Evolutionary conservation across 2,329 filamentous ascomycete genomes (phyloP), one percentile per base, ranked within the genome.

Genomic region (Aureobasidium sp.): DNA sequence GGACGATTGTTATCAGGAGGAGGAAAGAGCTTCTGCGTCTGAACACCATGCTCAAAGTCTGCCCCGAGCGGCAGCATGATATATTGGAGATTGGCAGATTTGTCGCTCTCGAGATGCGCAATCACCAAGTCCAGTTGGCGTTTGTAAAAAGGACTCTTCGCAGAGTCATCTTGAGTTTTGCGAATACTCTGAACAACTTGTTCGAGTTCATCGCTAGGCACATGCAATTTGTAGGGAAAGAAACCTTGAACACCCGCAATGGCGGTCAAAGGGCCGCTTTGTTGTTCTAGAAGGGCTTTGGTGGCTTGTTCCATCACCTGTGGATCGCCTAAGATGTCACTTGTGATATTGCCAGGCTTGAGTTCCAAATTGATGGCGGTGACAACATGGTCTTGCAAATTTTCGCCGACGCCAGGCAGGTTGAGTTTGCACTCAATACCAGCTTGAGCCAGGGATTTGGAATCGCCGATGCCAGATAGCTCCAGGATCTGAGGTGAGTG

Each of bases 401-500:
- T 60, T 14, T 49, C 21, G 16, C 76, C 77, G 2, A 79, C 72
- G 8, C 68, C 69, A 3, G 68, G 64, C 39, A 71, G 73, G 21
- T 69, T 62, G n/a, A 78, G 64, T 54, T 71, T 72, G 35, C 69
- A 63, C 11, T 69, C 60, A n/a, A 79, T 70, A 0, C 71, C 70
- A 2, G 70, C 71, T 2, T 64, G 61, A 12, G 67, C 58, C 4
- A 79, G 66, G 16, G 77, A 60, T 0, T 68, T 61, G 3, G 68
- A 66, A 40, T 72, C 68, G 2, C 82, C 82, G 34, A 85, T 73
- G 0, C 82, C 81, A 0, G 79, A 83, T 1, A 84, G 68, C 57
- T 85, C 81, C 16, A 79, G 72, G n/a, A 81, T 68, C 64, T 77
- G 79, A 3, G 75, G 82, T 10, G 77, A 81, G 61, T 77, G 74